Conservation (phyloP, 345 rosid genomes). For the Linum usitatissimum region DNA sequence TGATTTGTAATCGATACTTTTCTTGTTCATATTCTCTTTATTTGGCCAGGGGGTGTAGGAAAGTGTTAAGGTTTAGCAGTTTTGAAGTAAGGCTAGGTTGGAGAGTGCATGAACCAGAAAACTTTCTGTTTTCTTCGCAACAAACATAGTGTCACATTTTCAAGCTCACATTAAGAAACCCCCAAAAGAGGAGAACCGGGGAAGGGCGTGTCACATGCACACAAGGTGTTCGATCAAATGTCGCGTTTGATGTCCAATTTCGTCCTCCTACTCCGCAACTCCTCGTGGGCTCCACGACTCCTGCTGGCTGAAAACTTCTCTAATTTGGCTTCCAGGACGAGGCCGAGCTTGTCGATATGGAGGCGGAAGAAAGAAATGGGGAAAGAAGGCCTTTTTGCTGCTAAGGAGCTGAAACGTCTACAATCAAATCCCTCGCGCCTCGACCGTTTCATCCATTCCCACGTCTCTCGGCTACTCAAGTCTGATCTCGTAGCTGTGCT, state of each 20-base stretch:
- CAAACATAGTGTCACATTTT: no score
- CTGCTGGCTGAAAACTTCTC: conserved; percentile 4
- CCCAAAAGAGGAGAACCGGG: no score
- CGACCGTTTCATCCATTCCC: conserved; percentile 48
- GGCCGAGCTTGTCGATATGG: conserved; percentile 97
- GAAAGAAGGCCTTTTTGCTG: conserved; percentile 71
- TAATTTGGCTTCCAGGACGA: conserved; percentile 34
- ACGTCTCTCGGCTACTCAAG: conserved; percentile 75
- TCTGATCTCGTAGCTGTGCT: conserved; percentile 81
- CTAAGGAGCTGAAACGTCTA: conserved; percentile 75
- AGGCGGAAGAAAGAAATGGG: conserved; percentile 84
- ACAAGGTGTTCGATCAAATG: background rate
- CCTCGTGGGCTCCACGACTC: background rate
- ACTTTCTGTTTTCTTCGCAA: no score
- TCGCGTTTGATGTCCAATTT: background rate
- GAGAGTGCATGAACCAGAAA: no score
- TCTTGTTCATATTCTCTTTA: no score
- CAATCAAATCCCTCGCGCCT: conserved; percentile 47
- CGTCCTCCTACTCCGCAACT: background rate
- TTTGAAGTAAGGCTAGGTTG: no score
- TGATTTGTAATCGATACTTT: no score
- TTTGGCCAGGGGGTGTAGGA: no score
- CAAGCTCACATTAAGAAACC: no score
- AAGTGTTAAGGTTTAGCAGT: no score
- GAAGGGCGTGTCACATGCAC: background rate